phyloP scores from a whole-genome alignment of 2,329 filamentous ascomycete genomes.

The Pseudogymnoascus sp. region DNA sequence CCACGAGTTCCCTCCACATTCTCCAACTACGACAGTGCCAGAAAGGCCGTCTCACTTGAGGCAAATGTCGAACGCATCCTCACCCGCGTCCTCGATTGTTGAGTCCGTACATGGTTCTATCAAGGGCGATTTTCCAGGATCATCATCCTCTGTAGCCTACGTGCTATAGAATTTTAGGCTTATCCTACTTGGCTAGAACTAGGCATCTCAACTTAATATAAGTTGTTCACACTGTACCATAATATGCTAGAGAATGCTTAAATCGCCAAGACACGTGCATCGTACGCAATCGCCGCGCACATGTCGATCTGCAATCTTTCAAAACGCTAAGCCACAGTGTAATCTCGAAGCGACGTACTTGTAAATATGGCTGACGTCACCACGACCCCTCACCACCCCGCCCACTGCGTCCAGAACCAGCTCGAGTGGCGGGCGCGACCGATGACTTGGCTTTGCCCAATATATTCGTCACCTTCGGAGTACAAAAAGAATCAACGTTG shows the following conservation, averaged over 20 bases:
- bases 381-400: background rate
- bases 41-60: constrained; percentile 65
- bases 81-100: constrained; percentile 66
- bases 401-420: background rate
- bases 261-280: constrained; percentile 2
- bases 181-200: constrained; percentile 9
- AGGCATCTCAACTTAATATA: constrained; percentile 8
- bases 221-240: constrained; percentile 1
- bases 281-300: background rate
- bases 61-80: constrained; percentile 82
- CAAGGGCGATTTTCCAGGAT: constrained; percentile 30
- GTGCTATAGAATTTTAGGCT: constrained; percentile 7
- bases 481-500: background rate
- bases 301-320: background rate
- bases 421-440: background rate
- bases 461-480: constrained; percentile 1
- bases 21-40: constrained; percentile 39
- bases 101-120: constrained; percentile 54
- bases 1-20: constrained; percentile 33
- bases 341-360: background rate
- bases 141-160: constrained; percentile 33
- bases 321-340: background rate
- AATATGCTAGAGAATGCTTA: constrained; percentile 4
- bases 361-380: constrained; percentile 1
- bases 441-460: background rate